Conservation (phyloP, 2,329 filamentous ascomycete genomes). For the Plectosphaerella cucumerina region DNA sequence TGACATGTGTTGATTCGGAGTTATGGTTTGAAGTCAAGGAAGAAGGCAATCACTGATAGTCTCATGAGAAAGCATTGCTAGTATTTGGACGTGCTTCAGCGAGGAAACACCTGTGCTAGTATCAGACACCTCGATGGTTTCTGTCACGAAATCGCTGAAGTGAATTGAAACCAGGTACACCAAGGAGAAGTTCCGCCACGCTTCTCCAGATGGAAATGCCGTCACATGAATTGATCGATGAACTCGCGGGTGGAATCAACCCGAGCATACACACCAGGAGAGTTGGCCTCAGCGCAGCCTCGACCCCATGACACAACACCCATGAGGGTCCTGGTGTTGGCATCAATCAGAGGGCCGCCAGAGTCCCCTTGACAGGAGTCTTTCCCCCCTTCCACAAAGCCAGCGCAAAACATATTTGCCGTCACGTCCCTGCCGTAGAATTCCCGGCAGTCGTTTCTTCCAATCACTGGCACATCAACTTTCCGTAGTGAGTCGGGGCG, state of each 20-base stretch:
- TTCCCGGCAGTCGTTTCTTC: constrained; percentile 18
- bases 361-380: constrained; percentile 28
- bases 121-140: too few relatives aligned
- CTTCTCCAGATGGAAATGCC: too few relatives aligned
- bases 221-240: constrained; percentile 17
- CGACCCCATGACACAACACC: constrained; percentile 26
- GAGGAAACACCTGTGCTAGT: too few relatives aligned
- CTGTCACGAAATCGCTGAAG: too few relatives aligned
- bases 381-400: constrained; percentile 18
- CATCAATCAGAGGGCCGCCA: constrained; percentile 24
- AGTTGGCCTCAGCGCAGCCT: constrained; percentile 20
- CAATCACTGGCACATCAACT: constrained; percentile 24
- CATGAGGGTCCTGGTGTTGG: constrained; percentile 12
- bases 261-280: constrained; percentile 22
- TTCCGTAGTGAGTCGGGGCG: constrained; percentile 18
- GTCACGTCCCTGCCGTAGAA: constrained; percentile 20
- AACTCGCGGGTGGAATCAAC: constrained; percentile 19
- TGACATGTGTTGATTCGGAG: not conserved
- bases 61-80: too few relatives aligned
- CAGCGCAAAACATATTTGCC: constrained; percentile 27
- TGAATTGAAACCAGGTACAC: too few relatives aligned
- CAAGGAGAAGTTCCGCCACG: too few relatives aligned
- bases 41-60: too few relatives aligned
- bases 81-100: too few relatives aligned
- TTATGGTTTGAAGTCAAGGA: not conserved